Evolutionary conservation across 2,329 filamentous ascomycete genomes (phyloP), one percentile per base, ranked within the genome.

Genomic region (Diaporthe australafricana): DNA sequence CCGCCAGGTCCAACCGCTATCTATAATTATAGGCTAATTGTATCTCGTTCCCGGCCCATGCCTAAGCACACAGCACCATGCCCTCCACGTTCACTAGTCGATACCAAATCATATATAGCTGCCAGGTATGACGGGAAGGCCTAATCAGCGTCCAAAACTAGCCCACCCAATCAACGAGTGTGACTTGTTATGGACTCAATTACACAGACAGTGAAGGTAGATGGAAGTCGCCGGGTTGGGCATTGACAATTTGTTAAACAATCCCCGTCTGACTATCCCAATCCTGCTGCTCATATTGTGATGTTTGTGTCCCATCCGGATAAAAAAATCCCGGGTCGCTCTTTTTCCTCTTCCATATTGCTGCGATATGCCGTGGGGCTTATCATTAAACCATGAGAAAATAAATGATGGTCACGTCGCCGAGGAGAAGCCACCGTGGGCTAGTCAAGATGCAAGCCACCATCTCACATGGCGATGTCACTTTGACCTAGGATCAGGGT

Each of bases 401-500:
- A 38, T 5, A 6, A 17, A 35, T 12, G 57, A 25, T 42, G 60
- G 25, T 63, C 60, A 47, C 57, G 42, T 63, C 60, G 60, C 60
- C 60, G 60, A 48, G 25, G 32, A 20, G 27, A 32, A 38, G 42
- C 60, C 42, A 27, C 30, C n/a, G 48, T 30, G 42, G 42, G n/a
- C 60, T 22, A 35, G 60, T 42, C 42, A 27, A 63, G 60, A 63
- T 20, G 27, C 3, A 50, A 50, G 60, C 60, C 60, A 50, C 60
- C 30, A 65, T 38, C 60, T 65, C 30, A 65, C 57, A 32, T 65
- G 30, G 30, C 60, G 42, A 65, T 65, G 60, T 35, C 14, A 50
- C 60, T 38, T 25, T 20, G 45, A n/a, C 14, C 60, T 12, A 38
- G 60, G 45, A 65, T 50, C 60, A 65, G 50, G 60, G 60, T 50